These are phyloP conservation scores for Pseudocercospora fijiensis DNA, from an alignment of 2,329 filamentous ascomycete genomes.

Conservation along the genomic window DNA sequence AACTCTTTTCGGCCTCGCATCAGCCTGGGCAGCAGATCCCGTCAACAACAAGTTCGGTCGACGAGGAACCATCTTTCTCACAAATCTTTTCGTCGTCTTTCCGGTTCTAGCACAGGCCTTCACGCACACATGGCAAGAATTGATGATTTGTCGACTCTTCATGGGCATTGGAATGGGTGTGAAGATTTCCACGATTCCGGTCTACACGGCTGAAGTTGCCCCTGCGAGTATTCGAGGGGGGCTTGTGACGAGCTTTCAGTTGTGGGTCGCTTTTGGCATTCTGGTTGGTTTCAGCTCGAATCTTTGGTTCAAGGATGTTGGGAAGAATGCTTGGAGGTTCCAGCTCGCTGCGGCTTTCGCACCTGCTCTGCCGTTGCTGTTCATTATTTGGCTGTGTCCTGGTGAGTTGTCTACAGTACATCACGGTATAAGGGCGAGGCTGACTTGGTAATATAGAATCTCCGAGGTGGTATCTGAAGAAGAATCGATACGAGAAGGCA, in stretches of 20 bases:
- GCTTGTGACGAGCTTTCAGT: slow-evolving; percentile 38
- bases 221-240: slow-evolving; percentile 48
- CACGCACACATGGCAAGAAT: slow-evolving; percentile 67
- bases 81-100: slow-evolving; percentile 54
- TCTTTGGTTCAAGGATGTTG: slow-evolving; percentile 55
- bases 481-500: slow-evolving; percentile 26
- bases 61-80: slow-evolving; percentile 41
- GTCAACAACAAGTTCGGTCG: slow-evolving; percentile 35
- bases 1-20: slow-evolving; percentile 43
- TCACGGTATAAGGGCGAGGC: not conserved
- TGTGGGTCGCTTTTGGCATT: slow-evolving; percentile 59
- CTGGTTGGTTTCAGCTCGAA: slow-evolving; percentile 63
- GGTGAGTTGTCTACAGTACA: not conserved
- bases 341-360: slow-evolving; percentile 64
- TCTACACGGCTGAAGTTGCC: slow-evolving; percentile 45
- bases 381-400: slow-evolving; percentile 54
- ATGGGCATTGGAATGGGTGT: slow-evolving; percentile 58
- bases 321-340: slow-evolving; percentile 60
- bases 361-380: slow-evolving; percentile 61
- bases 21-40: slow-evolving; percentile 55
- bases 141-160: slow-evolving; percentile 67
- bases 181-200: slow-evolving; percentile 47
- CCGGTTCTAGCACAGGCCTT: slow-evolving; percentile 63
- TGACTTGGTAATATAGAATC: slow-evolving; percentile 19
- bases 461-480: slow-evolving; percentile 32